These are phyloP conservation scores for Phytophthora sp. DNA, from an alignment of 352 stramenopile genomes.

Conservation along the genomic window DNA sequence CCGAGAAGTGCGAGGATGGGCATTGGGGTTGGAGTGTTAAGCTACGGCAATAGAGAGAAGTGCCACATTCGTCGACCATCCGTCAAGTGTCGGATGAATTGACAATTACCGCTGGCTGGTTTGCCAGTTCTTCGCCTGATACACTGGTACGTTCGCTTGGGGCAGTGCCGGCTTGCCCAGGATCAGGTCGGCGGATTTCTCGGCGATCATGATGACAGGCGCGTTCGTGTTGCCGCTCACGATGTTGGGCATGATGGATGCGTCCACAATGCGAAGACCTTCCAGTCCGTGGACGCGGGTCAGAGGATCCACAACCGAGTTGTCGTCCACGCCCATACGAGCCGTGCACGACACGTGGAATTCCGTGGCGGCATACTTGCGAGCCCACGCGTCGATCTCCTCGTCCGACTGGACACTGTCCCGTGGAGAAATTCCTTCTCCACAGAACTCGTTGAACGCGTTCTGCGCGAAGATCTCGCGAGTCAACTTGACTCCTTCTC, in stretches of 20 bases:
- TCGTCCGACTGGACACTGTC: constrained; percentile 57
- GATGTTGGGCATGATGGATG: constrained; percentile 93
- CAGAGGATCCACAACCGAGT: constrained; percentile 84
- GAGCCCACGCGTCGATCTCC: constrained; percentile 82
- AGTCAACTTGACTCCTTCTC: constrained; percentile 70
- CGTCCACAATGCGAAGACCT: constrained; percentile 90
- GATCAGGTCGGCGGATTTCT: constrained; percentile 93
- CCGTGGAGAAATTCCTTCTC: constrained; percentile 67
- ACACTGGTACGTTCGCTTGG: constrained; percentile 69
- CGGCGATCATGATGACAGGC: constrained; percentile 91
- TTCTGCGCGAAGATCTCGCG: constrained; percentile 87
- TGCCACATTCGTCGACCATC: too few species aligned
- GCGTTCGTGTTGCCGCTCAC: constrained; percentile 93
- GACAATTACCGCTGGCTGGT: constrained; percentile 73
- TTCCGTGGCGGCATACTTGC: constrained; percentile 72
- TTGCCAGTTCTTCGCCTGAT: constrained; percentile 69
- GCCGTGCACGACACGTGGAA: constrained; percentile 90
- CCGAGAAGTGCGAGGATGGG: too few species aligned
- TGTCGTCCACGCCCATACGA: constrained; percentile 75
- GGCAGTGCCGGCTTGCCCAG: constrained; percentile 61
- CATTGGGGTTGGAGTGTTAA: too few species aligned
- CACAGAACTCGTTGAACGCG: constrained; percentile 79
- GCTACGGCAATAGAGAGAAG: too few species aligned
- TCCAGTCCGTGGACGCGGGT: constrained; percentile 87
- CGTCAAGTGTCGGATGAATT: too few species aligned